These are phyloP conservation scores for Hibiscus mutabilis DNA, from an alignment of 345 rosid genomes.

Conservation along the genomic window DNA sequence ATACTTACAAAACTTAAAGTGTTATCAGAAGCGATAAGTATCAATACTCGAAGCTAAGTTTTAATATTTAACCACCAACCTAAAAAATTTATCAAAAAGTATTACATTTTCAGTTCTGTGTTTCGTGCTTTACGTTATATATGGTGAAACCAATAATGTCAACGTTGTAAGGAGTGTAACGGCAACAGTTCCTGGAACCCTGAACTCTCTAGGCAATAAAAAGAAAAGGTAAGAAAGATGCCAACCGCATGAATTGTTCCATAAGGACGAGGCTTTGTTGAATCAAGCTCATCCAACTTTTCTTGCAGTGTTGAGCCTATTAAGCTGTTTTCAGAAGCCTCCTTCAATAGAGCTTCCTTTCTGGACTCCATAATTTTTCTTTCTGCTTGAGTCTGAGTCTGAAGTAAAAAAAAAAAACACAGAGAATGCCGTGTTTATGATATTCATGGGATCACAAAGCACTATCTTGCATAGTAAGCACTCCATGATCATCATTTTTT, in stretches of 20 bases:
- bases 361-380: conserved; percentile 49
- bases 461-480: neutral
- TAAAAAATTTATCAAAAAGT: too few species aligned
- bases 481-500: conserved; percentile 2
- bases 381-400: conserved; percentile 75
- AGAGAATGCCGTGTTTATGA: neutral
- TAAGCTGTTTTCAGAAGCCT: conserved; percentile 35
- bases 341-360: conserved; percentile 46
- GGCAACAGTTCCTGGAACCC: neutral
- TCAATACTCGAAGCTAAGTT: too few species aligned
- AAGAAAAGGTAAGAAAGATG: conserved; percentile 8
- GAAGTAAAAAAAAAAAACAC: conserved; percentile 10
- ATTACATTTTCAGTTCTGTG: too few species aligned
- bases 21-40: too few species aligned
- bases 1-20: too few species aligned
- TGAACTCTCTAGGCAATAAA: neutral
- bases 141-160: conserved; percentile 2
- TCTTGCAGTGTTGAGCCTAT: conserved; percentile 30
- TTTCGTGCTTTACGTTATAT: too few species aligned
- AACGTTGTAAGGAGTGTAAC: too few species aligned
- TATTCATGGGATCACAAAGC: conserved; percentile 4
- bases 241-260: conserved; percentile 56
- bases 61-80: too few species aligned
- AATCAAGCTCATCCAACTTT: conserved; percentile 47
- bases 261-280: conserved; percentile 43